Base-by-base conservation (phyloP, 1,139 yeast species). In the Saccharomyces hybrid region DNA sequence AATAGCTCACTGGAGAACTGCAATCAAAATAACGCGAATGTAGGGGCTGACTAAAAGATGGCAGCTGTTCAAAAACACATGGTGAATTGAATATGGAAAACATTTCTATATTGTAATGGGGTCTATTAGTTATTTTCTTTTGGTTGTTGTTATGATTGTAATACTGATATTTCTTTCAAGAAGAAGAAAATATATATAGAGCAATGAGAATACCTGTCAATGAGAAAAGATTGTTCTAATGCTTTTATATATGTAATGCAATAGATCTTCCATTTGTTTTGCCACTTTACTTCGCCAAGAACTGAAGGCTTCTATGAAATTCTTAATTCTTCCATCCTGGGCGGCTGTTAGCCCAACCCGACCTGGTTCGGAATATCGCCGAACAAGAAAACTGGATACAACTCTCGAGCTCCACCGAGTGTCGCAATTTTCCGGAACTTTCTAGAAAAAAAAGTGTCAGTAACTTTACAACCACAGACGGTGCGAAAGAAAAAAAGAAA, bases 1-100 rank as follows among this genome's bases (percentile, higher is more conserved):
- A 46, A 28, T 49, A 49, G 27, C 50, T 47, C 32, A 54, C 44
- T 20, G 51, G 57, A 14, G 55, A 56, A 13, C 48, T 34, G 28
- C n/a, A 13, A n/a, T 27, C 48, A 16, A 28, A 47, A 9, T 50
- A 52, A 34, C 53, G 51, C 28, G 50, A n/a, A 7, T n/a, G n/a
- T 5, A n/a, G 7, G 25, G 44, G 25, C 26, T 52, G 50, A 13
- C 57, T 53, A 44, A 59, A 54, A 7, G 54, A 53, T 47, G 64
- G 65, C 48, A 58, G 54, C 42, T 60, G 63, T 31, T 63, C 61
- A 47, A 64, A 63, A 44, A 63, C 46, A 52, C 67, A 64, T 51
- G 67, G 67, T 25, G 61, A 59, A 53, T 57, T 55, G 28, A 57
- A 51, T 41, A 56, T 55, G 25, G 60, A 54, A 51, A 58, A 61